Evolutionary conservation across 1,284 basidiomycete genomes (phyloP), one percentile per base, ranked within the genome.

Genomic region (Tausonia pullulans): DNA sequence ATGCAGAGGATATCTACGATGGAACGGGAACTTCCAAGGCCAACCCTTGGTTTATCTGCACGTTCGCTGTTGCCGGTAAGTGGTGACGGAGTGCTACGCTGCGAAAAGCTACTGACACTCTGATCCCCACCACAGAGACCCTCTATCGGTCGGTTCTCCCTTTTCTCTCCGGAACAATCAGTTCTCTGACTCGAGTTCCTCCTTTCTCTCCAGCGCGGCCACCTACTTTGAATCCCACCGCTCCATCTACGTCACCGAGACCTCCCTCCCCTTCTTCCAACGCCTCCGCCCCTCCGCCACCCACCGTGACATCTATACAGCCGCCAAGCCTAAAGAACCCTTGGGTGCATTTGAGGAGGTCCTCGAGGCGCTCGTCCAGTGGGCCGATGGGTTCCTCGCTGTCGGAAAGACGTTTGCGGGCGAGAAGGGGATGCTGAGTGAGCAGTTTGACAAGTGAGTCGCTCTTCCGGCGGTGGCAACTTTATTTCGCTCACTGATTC

Each of bases 41-140:
- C 2, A 75, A 78, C 68, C 78, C 79, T 2, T 80, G 78, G 78
- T 77, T 74, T 69, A 72, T 79, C 43, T 74, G 75, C 67, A 78
- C 77, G 6, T 70, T 74, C 54, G 73, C 76, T 0, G 72, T 78
- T 8, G 73, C 27, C 27, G 27, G 27, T 27, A 27, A 27, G 27
- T 27, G 27, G 27, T 27, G 27, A 27, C 27, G 27, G 27, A 27
- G 27, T 27, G 27, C 27, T 27, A 27, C 27, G 27, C 27, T 27
- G 27, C 27, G 27, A 27, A 27, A 27, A 27, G 27, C 27, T 27
- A 27, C 27, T 27, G 27, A 27, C 27, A 27, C 27, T 27, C 27
- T 2, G 27, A 27, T 27, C 27, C 27, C 27, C 27, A 27, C 27
- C 27, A 27, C 78, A 5, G 74, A 79, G 53, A 71, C 74, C 57